Evolutionary conservation across 768 basidiomycete species (phyloP), one percentile per base, ranked within the genome.

Genomic region (Lentinula sp.): DNA sequence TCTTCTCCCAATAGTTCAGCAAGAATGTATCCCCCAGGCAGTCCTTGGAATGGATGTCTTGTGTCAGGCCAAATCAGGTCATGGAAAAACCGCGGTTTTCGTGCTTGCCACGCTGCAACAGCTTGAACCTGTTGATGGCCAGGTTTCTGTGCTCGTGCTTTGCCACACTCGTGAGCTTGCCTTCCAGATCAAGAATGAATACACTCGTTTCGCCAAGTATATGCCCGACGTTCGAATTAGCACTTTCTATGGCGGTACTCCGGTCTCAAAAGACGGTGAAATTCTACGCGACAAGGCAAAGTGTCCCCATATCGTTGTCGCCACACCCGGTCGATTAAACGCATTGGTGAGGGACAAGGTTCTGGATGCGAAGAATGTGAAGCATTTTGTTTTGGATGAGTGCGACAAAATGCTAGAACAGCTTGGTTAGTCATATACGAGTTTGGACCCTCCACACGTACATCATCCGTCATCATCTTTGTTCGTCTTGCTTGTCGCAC

Each of bases 401-500:
- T 99, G 97, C 84, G 97, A 99, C 84, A 99, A 99, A 86, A 98
- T 99, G 94, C 90, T 99, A 74, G 97, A 99, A 85, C 91, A 95
- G 86, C 95, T 99, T 80, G 97, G 97, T 99, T 93, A 98, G 97
- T 99, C 85, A 76, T 87, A 82, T 87, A 82, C 87, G 83, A 80
- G 80, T 88, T 88, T 81, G 83, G 83, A 84, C 78, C 77, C 78
- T 70, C 76, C 73, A 75, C 71, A 73, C 75, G 74, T 77, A 72
- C 73, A 74, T 78, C 78, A 70, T 74, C 77, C 78, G 70, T 79
- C 76, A 81, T 78, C 77, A 74, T 79, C 76, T 74, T 68, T 68
- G 73, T 74, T 71, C 74, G 72, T 74, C 73, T 75, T 74, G 75
- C 74, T 56, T 8, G 16, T 55, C 53, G 21, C 35, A 55, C 53